Evolutionary conservation across 2,329 filamentous ascomycete genomes (phyloP), one percentile per base, ranked within the genome.

Genomic region (Zasmidium angulare): DNA sequence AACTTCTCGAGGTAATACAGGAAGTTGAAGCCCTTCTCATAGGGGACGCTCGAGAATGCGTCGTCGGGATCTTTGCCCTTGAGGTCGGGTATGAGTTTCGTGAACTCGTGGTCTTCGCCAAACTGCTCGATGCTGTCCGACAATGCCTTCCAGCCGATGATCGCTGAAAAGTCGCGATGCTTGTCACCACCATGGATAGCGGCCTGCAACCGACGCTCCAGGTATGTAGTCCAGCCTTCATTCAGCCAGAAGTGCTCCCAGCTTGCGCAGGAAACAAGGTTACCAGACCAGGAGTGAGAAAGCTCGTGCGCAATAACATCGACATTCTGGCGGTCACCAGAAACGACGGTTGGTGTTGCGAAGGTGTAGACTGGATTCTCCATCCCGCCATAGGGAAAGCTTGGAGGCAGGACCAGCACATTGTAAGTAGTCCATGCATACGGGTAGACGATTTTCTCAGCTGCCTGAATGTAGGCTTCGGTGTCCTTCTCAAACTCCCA

Each of bases 391-490:
- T 95, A 96, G 0, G 91, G 91, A 74, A 96, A 98, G 67, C 89
- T 93, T 0, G 91, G 90, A 2, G 93, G 93, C 29, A 98, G 80
- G 2, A 97, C 89, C 21, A 98, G 80, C 10, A 96, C 90, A 67
- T 98, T 98, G 81, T 98, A 98, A 67, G 93, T 88, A 17, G 91
- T 93, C 95, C 95, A 99, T 59, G 86, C 85, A 75, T 99, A 98
- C 0, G 91, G 90, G 68, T 91, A 96, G 50, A 96, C 86, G 47
- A 87, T 82, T 69, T 82, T 82, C 74, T 97, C 93, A 1, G 93
- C 91, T 17, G 90, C 87, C 64, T 93, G 84, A 74, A 99, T 89
- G 74, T 96, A 98, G 68, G 89, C 92, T 75, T 97, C 93, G 69
- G 93, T 96, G 71, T 96, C 92, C 23, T 84, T 83, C 76, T 96